Conservation (phyloP, 2,329 filamentous ascomycete genomes). For the Clarireedia monteithiana region DNA sequence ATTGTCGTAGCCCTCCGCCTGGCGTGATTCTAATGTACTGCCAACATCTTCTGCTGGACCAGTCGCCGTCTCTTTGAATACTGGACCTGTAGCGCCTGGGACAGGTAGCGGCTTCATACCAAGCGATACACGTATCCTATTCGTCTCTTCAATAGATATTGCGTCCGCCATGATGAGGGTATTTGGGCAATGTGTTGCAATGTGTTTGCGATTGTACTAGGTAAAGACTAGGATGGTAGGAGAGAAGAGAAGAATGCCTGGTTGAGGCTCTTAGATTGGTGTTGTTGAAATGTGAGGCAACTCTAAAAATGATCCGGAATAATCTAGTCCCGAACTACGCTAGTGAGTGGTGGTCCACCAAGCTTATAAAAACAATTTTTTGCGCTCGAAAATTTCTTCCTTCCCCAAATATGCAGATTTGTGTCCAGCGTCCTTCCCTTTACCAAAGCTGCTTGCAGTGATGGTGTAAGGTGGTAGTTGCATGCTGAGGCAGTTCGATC, state of each 20-base stretch:
- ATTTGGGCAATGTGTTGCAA: neutral
- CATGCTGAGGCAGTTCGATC: slow-evolving; percentile 81
- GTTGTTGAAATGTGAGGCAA: neutral
- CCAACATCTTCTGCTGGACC: slow-evolving; percentile 54
- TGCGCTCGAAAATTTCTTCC: slow-evolving; percentile 29
- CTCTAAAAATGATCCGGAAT: neutral
- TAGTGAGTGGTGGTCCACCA: neutral
- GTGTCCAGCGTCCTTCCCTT: slow-evolving; percentile 78
- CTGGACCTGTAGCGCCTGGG: slow-evolving; percentile 55
- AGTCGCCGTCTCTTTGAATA: slow-evolving; percentile 42
- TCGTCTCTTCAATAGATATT: slow-evolving; percentile 84
- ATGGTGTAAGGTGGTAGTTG: slow-evolving; percentile 50
- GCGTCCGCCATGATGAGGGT: slow-evolving; percentile 39
- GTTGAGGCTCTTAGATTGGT: neutral
- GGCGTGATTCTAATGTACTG: slow-evolving; percentile 77
- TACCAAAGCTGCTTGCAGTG: slow-evolving; percentile 53
- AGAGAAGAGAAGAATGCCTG: too few species aligned
- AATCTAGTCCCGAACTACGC: neutral
- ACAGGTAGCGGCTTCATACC: slow-evolving; percentile 86
- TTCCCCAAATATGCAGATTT: slow-evolving; percentile 58
- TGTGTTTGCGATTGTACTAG: too few species aligned
- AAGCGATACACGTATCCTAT: slow-evolving; percentile 81
- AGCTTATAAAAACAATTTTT: slow-evolving; percentile 21
- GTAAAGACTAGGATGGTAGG: too few species aligned
- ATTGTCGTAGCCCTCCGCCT: slow-evolving; percentile 67